Base-by-base conservation (phyloP, 805 yeast species). In the Maudiozyma bulderi region DNA sequence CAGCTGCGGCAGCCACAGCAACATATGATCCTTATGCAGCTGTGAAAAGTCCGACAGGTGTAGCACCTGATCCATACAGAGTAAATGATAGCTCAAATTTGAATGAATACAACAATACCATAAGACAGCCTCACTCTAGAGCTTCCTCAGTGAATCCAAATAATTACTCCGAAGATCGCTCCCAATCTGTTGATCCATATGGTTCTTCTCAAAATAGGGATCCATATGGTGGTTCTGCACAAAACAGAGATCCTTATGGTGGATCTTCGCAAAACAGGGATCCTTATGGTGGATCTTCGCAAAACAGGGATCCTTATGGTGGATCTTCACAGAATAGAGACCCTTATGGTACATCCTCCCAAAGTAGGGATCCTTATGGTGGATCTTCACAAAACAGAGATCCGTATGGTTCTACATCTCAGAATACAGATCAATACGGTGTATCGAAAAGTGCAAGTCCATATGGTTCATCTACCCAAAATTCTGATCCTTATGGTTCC, bases 1-100 rank as follows among this genome's bases (percentile, higher is more conserved):
- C 11, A 5, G 40, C 29, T 15, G 47, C 31, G 13, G 3, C 31
- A 11, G 14, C 45, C 5, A 5, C 42, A 5, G 8, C 44, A 6
- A 37, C 47, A 2, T 43, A 45, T 43, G 54, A 52, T 47, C 57
- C 57, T 29, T 54, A 54, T 40, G 50, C 47, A 30, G 52, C 45
- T 5, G 40, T 44, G 34, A 42, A 40, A 45, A n/a, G 20, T 5
- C 15, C 46, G 6, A 28, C 41, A 10, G 26, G 31, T 6, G 15
- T 15, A 6, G 6, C 29, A 33, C 46, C 42, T 30, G 57, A 43
- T 44, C 52, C 54, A 9, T 50, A 55, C 41, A 41, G 44, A 20
- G 31, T 50, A 2, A 44, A 45, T 14, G 43, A 42, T n/a, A 37
- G 42, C 13, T n/a, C 29, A 9, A 20, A 40, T 5, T 15, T 29